A percentile compares a stretch with the other conserved stretches of the same genome.
Conservation (phyloP, 2,329 filamentous ascomycete species). For the Cladophialophora exuberans region DNA sequence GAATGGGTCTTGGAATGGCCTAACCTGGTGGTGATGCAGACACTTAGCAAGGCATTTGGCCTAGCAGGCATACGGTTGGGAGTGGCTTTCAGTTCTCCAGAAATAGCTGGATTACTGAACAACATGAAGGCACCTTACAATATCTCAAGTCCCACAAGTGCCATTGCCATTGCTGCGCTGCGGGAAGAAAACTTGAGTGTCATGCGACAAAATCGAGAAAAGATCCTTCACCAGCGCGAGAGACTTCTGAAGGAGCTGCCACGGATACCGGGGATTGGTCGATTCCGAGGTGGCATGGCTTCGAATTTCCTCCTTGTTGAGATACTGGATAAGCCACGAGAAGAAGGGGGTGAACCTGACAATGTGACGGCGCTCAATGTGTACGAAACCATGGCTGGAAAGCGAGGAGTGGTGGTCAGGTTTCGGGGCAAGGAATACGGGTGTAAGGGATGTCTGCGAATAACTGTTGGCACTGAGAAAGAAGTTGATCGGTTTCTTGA, state of each 20-base stretch:
- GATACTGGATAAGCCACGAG: constrained; percentile 67
- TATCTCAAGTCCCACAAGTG: constrained; percentile 83
- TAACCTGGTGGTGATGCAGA: constrained; percentile 97
- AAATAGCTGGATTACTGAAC: constrained; percentile 81
- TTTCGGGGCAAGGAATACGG: constrained; percentile 93
- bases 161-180: constrained; percentile 75
- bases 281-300: constrained; percentile 75
- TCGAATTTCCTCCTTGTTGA: constrained; percentile 93
- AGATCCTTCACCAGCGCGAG: constrained; percentile 76
- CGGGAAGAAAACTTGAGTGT: constrained; percentile 66
- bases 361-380: constrained; percentile 77
- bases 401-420: constrained; percentile 85
- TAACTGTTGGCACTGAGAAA: constrained; percentile 87
- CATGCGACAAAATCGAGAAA: constrained; percentile 72
- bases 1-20: constrained; percentile 92
- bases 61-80: constrained; percentile 91
- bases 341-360: constrained; percentile 69
- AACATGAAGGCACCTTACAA: constrained; percentile 96
- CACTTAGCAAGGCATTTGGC: constrained; percentile 95
- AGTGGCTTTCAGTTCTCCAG: constrained; percentile 75
- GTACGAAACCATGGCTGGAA: constrained; percentile 84
- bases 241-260: constrained; percentile 74
- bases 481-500: constrained; percentile 80
- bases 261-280: constrained; percentile 74
- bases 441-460: constrained; percentile 83